Evolutionary conservation across 176 grass and related monocot genomes (phyloP), one percentile per base, ranked within the genome.

Genomic region (Oryza glumipatula): DNA sequence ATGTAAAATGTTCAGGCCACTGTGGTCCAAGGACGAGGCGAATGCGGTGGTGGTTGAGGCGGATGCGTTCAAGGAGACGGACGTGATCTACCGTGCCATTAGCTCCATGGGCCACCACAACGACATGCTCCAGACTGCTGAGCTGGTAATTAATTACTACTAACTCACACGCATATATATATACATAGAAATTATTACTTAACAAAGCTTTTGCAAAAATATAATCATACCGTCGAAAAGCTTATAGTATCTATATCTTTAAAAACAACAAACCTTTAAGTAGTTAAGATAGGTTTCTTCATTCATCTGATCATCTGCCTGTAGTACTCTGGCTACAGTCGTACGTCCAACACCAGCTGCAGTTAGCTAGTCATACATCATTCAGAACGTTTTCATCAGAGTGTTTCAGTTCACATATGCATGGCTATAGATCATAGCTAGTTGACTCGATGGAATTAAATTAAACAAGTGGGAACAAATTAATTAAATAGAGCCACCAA

Each of bases 21-120:
- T 98, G 4, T 98, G 96, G 96, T 74, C 80, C 0, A 73, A 79
- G 28, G 92, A 90, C 0, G 88, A 35, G 32, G 68, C 32, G 66
- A 90, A 87, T 21, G 90, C 92, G 0, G 52, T 98, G 83, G 93
- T 93, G 65, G 96, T 95, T 14, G 93, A 98, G 77, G 93, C 96
- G 1, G 96, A 98, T 61, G 95, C 95, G 0, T 98, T 98, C 82
- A 95, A 95, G 76, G 93, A 98, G 80, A 87, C 91, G 4, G 95
- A 98, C 45, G 96, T 98, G 30, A 95, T 98, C 84, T 95, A 95
- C 87, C 87, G 93, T 10, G 96, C 96, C 76, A 95, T 98, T 13
- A 98, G 91, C 82, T 98, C 96, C 82, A 90, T 88, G 81, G 96
- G 96, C 0, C 96, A 98, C 82, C 96, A 95, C 87, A 88, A 90